phyloP scores from a whole-genome alignment of 2,329 filamentous ascomycete genomes.

The Purpureocillium takamizusanense region DNA sequence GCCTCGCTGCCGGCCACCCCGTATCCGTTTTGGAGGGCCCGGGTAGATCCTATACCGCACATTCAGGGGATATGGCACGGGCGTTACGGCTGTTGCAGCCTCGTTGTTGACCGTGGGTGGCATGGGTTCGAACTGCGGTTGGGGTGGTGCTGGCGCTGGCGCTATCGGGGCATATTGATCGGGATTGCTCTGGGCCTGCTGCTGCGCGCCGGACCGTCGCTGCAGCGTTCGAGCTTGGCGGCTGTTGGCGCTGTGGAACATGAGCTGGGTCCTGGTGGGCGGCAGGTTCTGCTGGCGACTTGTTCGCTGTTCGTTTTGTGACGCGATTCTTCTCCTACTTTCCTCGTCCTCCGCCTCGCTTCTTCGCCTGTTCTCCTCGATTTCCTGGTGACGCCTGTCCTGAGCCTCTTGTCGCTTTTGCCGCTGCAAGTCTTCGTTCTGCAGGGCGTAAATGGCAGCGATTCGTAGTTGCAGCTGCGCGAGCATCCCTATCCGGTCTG shows the following conservation, averaged over 20 bases:
- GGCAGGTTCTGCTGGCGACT: no score
- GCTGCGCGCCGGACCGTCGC: no score
- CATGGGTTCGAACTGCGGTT: slow-evolving; percentile 17
- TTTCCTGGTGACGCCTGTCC: slow-evolving; percentile 26
- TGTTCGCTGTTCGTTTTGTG: no score
- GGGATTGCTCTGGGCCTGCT: no score
- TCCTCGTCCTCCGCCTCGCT: slow-evolving; percentile 13
- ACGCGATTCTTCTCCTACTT: slow-evolving; percentile 12
- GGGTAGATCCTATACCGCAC: slow-evolving; percentile 18
- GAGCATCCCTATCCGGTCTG: slow-evolving; percentile 27
- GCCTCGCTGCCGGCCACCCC: slow-evolving; percentile 12
- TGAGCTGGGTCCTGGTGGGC: no score
- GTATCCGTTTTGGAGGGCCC: slow-evolving; percentile 19
- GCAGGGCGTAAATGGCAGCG: slow-evolving; percentile 34
- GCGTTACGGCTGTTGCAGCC: slow-evolving; percentile 13
- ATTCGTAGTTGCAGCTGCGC: slow-evolving; percentile 32
- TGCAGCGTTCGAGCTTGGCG: no score
- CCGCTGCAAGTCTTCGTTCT: slow-evolving; percentile 34
- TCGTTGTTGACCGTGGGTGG: slow-evolving; percentile 14
- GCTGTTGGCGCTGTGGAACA: no score
- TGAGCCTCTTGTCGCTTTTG: slow-evolving; percentile 27
- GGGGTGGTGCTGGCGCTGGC: slow-evolving; percentile 16
- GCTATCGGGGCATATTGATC: not conserved
- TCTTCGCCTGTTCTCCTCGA: slow-evolving; percentile 22
- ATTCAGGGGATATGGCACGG: slow-evolving; percentile 15